Evolutionary conservation across 2,329 filamentous ascomycete genomes (phyloP).

Genomic region (Colletotrichum karsti): DNA sequence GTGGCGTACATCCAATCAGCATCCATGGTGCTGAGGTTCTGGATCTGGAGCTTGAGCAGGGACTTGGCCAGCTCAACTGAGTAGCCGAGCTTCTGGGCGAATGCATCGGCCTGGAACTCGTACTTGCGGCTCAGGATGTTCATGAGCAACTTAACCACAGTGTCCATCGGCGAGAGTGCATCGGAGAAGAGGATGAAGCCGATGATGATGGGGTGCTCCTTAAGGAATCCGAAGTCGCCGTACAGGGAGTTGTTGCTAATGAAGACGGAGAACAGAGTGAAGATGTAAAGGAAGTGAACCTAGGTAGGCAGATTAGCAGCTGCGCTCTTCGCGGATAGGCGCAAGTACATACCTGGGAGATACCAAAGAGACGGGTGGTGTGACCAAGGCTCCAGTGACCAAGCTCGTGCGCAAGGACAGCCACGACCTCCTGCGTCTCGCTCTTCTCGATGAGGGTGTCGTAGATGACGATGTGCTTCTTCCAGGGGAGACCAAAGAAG

Average conservation of each 20-base stretch:
- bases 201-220: constrained; percentile 89
- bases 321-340: not conserved
- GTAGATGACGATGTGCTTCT: constrained; percentile 99
- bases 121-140: constrained; percentile 94
- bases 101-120: constrained; percentile 95
- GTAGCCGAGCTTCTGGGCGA: constrained; percentile 87
- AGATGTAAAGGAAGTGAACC: constrained; percentile 96
- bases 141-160: constrained; percentile 94
- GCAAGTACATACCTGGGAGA: constrained; percentile 72
- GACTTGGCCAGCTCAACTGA: constrained; percentile 83
- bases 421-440: constrained; percentile 89
- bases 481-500: constrained; percentile 98
- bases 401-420: constrained; percentile 93
- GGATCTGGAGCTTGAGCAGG: constrained; percentile 96
- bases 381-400: constrained; percentile 98
- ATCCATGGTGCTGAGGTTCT: constrained; percentile 98
- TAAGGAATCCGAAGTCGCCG: constrained; percentile 87
- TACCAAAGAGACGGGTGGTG: constrained; percentile 89
- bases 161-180: constrained; percentile 92
- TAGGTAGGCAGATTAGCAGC: constrained; percentile 48
- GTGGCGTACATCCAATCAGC: constrained; percentile 98
- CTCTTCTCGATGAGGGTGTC: constrained; percentile 98
- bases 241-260: constrained; percentile 95
- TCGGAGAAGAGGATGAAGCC: constrained; percentile 98
- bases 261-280: constrained; percentile 95